Conservation (phyloP, 2,329 filamentous ascomycete species). For the Rhytidhysteron rufulum region DNA sequence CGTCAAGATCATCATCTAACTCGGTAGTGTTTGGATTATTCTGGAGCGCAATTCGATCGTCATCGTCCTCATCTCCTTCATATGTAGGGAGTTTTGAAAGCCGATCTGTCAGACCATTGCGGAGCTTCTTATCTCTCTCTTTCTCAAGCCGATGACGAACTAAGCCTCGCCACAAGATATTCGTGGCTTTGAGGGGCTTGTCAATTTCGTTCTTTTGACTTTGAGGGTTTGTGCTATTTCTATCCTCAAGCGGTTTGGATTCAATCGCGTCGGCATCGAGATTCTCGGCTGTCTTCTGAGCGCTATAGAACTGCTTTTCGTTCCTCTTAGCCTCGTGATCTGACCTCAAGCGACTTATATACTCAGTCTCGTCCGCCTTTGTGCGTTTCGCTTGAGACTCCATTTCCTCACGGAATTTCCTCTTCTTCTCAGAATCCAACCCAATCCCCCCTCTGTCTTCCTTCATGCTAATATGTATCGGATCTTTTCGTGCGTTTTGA, state of each 20-base stretch:
- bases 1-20: slow-evolving; percentile 66
- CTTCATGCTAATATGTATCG: slow-evolving; percentile 72
- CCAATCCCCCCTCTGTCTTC: slow-evolving; percentile 81
- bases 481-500: slow-evolving; percentile 58
- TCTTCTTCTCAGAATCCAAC: slow-evolving; percentile 75
- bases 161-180: slow-evolving; percentile 75
- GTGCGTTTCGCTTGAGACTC: slow-evolving; percentile 37
- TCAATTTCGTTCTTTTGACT: slow-evolving; percentile 26
- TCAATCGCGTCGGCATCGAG: slow-evolving; percentile 58
- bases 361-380: slow-evolving; percentile 43
- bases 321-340: slow-evolving; percentile 36
- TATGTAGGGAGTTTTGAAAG: slow-evolving; percentile 59
- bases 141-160: slow-evolving; percentile 66
- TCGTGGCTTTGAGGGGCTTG: slow-evolving; percentile 62
- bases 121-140: slow-evolving; percentile 63
- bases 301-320: slow-evolving; percentile 69
- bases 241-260: slow-evolving; percentile 11
- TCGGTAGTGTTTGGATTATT: slow-evolving; percentile 52
- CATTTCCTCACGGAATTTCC: slow-evolving; percentile 53
- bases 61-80: slow-evolving; percentile 65
- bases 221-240: slow-evolving; percentile 18
- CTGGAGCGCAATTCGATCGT: slow-evolving; percentile 68
- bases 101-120: slow-evolving; percentile 63
- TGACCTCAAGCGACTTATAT: slow-evolving; percentile 27
- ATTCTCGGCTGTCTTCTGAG: slow-evolving; percentile 77